Base-by-base conservation (phyloP, 2,329 filamentous ascomycete genomes). In the Microcera coccophila region DNA sequence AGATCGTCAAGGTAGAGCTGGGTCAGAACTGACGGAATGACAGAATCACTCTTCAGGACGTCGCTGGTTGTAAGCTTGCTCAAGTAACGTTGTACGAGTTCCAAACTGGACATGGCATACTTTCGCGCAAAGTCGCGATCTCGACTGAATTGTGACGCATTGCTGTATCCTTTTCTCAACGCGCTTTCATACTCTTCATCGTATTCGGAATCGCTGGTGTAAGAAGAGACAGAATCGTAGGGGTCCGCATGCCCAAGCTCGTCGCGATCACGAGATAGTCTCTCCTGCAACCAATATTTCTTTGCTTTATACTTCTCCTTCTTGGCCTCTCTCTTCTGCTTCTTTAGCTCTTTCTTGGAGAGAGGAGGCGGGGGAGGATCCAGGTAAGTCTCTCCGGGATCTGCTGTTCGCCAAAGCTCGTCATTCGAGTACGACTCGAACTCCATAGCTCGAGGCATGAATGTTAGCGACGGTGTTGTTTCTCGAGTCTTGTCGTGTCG, bases 81-180 rank as follows among this genome's bases (percentile, higher is more conserved):
- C 22, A 61, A 36, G 19, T 55, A 53, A n/a, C 54, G 55, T 1
- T 43, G 51, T 10, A 58, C 38, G 3, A 62, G 43, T 4, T 60
- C 49, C 20, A 45, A 36, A 0, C 57, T 61, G 0, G 54, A 49
- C 0, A 59, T 20, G 1, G 49, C 44, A 19, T 62, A 57, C 32
- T 62, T 62, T 3, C 57, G 43, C 0, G 59, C 58, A 45, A 59
- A 60, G 32, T 58, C 57, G 2, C 59, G 44, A 24, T 61, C 53
- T 21, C 39, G 49, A 4, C 43, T 38, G 8, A 52, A 46, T 1
- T 52, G 44, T 8, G 53, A 54, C 2, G 54, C 50, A 21, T 50
- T 38, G 8, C 40, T 39, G 32, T 60, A 58, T 14, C 41, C 44
- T 3, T 28, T 39, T 4, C 53, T 47, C 3, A 59, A 20, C 3